Percentiles rank a stretch among this genome's conserved stretches.
These are phyloP conservation scores for Termitomyces sp. DNA, from an alignment of 768 basidiomycete genomes.

Conservation along the genomic window DNA sequence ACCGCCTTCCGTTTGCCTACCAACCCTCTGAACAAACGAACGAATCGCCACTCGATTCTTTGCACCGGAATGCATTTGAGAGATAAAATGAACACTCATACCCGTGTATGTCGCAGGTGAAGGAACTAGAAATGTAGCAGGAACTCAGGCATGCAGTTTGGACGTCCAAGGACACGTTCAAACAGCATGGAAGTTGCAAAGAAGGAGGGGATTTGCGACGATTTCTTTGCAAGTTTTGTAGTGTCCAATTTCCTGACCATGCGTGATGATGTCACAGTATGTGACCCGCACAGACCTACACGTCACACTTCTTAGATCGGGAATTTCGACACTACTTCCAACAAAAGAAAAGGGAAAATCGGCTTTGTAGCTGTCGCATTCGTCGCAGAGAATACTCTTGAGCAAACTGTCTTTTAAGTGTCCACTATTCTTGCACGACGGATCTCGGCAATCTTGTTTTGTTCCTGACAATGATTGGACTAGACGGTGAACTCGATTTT, in stretches of 20 bases:
- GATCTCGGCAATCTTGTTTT: not conserved
- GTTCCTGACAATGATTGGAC: not conserved
- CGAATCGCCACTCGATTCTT: not conserved
- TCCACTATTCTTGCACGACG: too few relatives aligned
- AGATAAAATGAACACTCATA: not conserved
- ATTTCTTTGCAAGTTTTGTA: slow-evolving; percentile 3
- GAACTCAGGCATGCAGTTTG: not conserved
- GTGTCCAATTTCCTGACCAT: slow-evolving; percentile 1
- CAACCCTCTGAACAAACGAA: not conserved
- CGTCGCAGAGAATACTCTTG: too few relatives aligned
- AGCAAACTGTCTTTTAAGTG: not conserved
- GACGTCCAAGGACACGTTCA: not conserved
- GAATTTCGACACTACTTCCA: not conserved
- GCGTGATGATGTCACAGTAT: slow-evolving; percentile 6
- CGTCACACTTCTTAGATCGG: not conserved
- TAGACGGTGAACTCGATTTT: not conserved
- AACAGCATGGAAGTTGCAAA: slow-evolving; percentile 10
- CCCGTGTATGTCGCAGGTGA: not conserved
- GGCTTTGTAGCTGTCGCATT: not conserved
- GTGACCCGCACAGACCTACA: slow-evolving; percentile 15
- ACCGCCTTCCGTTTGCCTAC: slow-evolving; percentile 9
- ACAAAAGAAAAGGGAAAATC: not conserved
- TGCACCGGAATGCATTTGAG: not conserved
- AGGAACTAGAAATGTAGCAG: not conserved
- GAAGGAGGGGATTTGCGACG: slow-evolving; percentile 4